Conservation (phyloP, 768 basidiomycete species). For the Boletus insuetus region DNA sequence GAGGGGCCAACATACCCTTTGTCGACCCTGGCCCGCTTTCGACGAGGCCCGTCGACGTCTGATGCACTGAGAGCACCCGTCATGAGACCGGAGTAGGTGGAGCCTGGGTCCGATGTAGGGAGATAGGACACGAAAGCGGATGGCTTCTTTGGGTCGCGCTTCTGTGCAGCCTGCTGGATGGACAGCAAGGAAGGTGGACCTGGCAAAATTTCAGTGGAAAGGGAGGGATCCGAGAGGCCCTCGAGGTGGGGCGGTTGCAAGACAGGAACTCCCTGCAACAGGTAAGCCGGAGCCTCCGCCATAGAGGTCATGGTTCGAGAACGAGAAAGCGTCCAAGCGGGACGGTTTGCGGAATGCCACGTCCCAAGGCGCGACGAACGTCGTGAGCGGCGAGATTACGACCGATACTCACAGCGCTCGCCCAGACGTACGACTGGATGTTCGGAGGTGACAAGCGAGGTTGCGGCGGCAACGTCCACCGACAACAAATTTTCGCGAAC, state of each 20-base stretch:
- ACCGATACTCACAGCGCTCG: constrained; percentile 21
- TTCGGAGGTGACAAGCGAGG: constrained; percentile 23
- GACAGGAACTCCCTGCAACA: constrained; percentile 70
- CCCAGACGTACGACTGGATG: constrained; percentile 13
- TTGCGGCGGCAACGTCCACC: constrained; percentile 17
- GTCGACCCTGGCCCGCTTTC: constrained; percentile 71
- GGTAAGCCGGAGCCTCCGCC: constrained; percentile 63
- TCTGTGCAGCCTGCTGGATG: constrained; percentile 65
- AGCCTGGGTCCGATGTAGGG: constrained; percentile 81
- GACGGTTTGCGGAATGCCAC: constrained; percentile 13
- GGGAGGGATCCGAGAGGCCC: constrained; percentile 61
- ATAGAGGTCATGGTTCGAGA: constrained; percentile 63
- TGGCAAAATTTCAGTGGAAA: constrained; percentile 89
- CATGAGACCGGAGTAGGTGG: constrained; percentile 80
- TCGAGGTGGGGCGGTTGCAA: constrained; percentile 79
- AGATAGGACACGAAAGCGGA: constrained; percentile 71
- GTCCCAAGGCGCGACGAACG: constrained; percentile 18
- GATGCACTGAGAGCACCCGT: constrained; percentile 57
- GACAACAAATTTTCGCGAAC: constrained; percentile 27
- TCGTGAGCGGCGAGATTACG: constrained; percentile 22
- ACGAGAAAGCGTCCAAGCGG: constrained; percentile 24
- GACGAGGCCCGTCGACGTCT: constrained; percentile 61
- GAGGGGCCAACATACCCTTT: constrained; percentile 57
- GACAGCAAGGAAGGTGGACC: constrained; percentile 77
- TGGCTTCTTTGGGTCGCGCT: constrained; percentile 81